These are phyloP conservation scores for Teunomyces lycoperdinae DNA, from an alignment of 805 yeast genomes.

Conservation along the genomic window DNA sequence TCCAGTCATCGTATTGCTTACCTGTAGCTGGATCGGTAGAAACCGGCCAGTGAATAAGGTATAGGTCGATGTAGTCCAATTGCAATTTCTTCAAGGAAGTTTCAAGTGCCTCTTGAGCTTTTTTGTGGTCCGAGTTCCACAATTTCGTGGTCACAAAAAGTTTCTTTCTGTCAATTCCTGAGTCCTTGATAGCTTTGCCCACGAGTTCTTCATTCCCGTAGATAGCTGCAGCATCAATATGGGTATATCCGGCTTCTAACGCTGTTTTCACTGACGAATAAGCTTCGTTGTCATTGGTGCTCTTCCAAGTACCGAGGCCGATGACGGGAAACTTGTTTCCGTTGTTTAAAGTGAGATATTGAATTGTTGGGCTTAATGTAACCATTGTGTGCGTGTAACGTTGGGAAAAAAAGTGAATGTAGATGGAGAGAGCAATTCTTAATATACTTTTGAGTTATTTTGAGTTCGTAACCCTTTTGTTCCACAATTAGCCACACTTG, in stretches of 20 bases:
- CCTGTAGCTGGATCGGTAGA: conserved; percentile 37
- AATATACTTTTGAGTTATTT: background rate
- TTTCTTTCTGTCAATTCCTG: conserved; percentile 62
- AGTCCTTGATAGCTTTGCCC: conserved; percentile 50
- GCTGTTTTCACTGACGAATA: conserved; percentile 38
- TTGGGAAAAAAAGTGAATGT: background rate
- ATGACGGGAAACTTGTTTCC: conserved; percentile 14
- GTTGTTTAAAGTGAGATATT: conserved; percentile 6
- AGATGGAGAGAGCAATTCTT: background rate
- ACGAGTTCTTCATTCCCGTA: conserved; percentile 66
- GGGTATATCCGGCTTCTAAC: conserved; percentile 63
- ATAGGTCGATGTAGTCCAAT: conserved; percentile 72
- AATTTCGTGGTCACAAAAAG: conserved; percentile 70
- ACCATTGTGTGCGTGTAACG: background rate
- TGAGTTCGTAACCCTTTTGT: background rate
- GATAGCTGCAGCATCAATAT: conserved; percentile 71
- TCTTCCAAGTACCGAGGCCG: conserved; percentile 20
- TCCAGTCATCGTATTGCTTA: conserved; percentile 21
- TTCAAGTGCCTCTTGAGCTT: conserved; percentile 52
- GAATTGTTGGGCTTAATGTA: background rate
- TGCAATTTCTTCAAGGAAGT: conserved; percentile 59
- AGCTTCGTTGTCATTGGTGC: conserved; percentile 9
- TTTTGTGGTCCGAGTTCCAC: conserved; percentile 52
- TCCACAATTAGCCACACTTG: background rate
- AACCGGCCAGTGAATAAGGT: conserved; percentile 81